These are phyloP conservation scores for Skeletonema menzelii DNA, from an alignment of 108 stramenopile species.

Conservation along the genomic window DNA sequence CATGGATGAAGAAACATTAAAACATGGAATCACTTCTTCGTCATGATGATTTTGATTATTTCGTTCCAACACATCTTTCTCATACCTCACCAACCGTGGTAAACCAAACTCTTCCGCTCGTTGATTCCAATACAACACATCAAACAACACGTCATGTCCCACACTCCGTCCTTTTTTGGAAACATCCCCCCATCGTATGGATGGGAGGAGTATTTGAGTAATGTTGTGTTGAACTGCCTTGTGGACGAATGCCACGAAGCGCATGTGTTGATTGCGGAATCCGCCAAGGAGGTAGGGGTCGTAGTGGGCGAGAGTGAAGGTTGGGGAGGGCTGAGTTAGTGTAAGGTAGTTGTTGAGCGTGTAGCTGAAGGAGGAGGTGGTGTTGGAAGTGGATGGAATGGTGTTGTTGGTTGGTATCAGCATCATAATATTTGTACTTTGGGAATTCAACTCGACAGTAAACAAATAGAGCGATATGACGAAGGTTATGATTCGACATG, in stretches of 20 bases:
- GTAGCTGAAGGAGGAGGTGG: no score
- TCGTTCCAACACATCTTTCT: slow-evolving; percentile 10
- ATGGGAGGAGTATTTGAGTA: slow-evolving; percentile 55
- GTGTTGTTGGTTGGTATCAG: no score
- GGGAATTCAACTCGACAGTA: no score
- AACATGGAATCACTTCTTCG: not conserved
- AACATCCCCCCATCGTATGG: slow-evolving; percentile 55
- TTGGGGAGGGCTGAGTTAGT: not conserved
- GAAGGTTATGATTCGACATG: no score
- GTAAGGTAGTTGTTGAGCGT: no score
- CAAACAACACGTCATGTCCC: slow-evolving; percentile 66
- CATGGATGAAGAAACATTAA: not conserved
- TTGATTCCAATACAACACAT: slow-evolving; percentile 72
- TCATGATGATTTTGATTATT: not conserved
- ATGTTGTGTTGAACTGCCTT: slow-evolving; percentile 45
- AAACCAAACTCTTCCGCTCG: slow-evolving; percentile 14
- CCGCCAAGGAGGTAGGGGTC: slow-evolving; percentile 61
- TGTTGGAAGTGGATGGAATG: no score
- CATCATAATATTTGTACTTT: no score
- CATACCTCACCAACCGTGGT: slow-evolving; percentile 22
- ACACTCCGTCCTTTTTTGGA: slow-evolving; percentile 26
- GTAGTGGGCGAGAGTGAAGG: slow-evolving; percentile 2
- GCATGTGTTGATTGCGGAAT: slow-evolving; percentile 77
- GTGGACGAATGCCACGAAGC: slow-evolving; percentile 56
- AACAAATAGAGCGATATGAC: no score